Base-by-base conservation (phyloP, 331 rosid species). In the Acacia concinna region DNA sequence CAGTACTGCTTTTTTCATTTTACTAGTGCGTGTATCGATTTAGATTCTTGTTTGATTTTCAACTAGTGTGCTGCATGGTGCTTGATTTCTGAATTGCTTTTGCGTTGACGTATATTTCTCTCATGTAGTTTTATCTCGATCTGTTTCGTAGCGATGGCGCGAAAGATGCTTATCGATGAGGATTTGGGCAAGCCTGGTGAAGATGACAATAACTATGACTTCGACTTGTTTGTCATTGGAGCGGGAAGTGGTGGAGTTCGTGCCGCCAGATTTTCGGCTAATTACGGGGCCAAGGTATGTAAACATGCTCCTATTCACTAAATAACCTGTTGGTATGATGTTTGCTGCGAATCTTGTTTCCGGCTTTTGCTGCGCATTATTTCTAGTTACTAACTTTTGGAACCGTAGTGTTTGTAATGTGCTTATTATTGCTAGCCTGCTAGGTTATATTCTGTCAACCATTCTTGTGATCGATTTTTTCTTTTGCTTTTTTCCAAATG, bases 201-300 rank as follows among this genome's bases (percentile, higher is more conserved):
- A 71, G 91, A 79, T 25, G 93, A 57, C 40, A 64, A 47, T 4
- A 73, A 73, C 38, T 95, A 84, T 70, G 98, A 95, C 78, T 95
- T 87, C 60, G 99, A 95, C 78, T 79, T 95, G 86, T 95, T 93
- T 51, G 87, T 95, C 37, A 90, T 95, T 84, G 99, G 98, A 63
- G 99, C 99, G 54, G 99, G 99, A 65, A 95, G 99, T 60, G 99
- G 99, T 15, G 99, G 99, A 57, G 99, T 95, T 84, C 98, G 99
- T 81, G 99, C 92, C 44, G 66, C 96, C 78, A 89, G 99, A 83
- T 90, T 95, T 84, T 83, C 99, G 15, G 90, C 99, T 43, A 89
- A 71, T 78, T 84, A 23, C 75, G 99, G 99, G 78, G 99, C 98
- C 18, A 95, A 95, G 96, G 98, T 94, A 23, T 69, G 62, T 38